A percentile compares a stretch with the other conserved stretches of the same genome.
Conservation (phyloP, 2,329 filamentous ascomycete species). For the Cucurbitaria berberidis region DNA sequence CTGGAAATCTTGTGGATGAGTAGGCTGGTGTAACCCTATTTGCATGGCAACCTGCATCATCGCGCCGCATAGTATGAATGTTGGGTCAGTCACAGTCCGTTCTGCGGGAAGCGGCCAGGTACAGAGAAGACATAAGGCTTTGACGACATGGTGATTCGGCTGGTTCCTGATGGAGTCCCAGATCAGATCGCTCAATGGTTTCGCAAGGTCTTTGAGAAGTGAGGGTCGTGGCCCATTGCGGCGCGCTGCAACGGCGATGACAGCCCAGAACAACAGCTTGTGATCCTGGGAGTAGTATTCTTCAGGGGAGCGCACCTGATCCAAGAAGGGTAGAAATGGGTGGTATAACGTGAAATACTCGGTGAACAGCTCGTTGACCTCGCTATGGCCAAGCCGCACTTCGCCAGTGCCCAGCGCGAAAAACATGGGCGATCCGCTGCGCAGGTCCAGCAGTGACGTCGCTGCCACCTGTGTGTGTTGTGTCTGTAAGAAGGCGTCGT, state of each 20-base stretch:
- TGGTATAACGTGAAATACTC: constrained; percentile 80
- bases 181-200: constrained; percentile 70
- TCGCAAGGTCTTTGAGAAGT: constrained; percentile 70
- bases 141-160: constrained; percentile 79
- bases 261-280: constrained; percentile 83
- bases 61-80: constrained; percentile 79
- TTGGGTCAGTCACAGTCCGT: constrained; percentile 79
- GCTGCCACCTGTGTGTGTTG: constrained; percentile 48
- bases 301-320: constrained; percentile 68
- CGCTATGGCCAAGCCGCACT: constrained; percentile 51
- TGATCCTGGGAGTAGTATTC: constrained; percentile 78
- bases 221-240: constrained; percentile 69
- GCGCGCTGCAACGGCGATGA: constrained; percentile 75
- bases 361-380: constrained; percentile 66
- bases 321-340: constrained; percentile 77
- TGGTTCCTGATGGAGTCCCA: constrained; percentile 82
- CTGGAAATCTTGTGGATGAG: constrained; percentile 83
- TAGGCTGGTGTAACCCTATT: constrained; percentile 80
- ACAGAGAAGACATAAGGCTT: constrained; percentile 79
- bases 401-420: constrained; percentile 63
- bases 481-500: constrained; percentile 45
- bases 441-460: constrained; percentile 50
- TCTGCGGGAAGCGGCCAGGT: constrained; percentile 85
- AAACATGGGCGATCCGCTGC: constrained; percentile 59
- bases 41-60: constrained; percentile 90